These are phyloP conservation scores for Podosphaera aphanis DNA, from an alignment of 2,329 filamentous ascomycete genomes.

Conservation along the genomic window DNA sequence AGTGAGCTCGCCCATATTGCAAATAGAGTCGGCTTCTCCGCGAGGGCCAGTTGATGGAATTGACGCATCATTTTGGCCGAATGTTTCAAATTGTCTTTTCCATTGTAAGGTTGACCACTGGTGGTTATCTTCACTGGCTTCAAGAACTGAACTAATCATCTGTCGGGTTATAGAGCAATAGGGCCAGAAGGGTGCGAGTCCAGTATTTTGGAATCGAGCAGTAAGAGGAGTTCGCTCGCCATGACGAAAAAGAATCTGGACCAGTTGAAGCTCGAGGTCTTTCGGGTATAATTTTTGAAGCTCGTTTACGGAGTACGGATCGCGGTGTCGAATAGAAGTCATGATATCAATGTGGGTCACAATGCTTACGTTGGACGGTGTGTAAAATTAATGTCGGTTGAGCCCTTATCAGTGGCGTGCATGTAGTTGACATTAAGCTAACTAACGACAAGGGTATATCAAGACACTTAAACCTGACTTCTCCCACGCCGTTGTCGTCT, in stretches of 20 bases:
- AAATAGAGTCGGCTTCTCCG: slow-evolving; percentile 57
- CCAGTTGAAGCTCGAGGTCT: slow-evolving; percentile 59
- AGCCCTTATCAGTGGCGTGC: no score
- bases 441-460: no score
- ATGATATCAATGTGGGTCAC: slow-evolving; percentile 23
- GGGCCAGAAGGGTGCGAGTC: slow-evolving; percentile 53
- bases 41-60: slow-evolving; percentile 41
- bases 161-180: slow-evolving; percentile 63
- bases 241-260: slow-evolving; percentile 67
- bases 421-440: no score
- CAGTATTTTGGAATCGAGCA: slow-evolving; percentile 64
- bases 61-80: slow-evolving; percentile 47
- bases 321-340: slow-evolving; percentile 53
- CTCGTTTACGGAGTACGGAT: slow-evolving; percentile 61
- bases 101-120: slow-evolving; percentile 22
- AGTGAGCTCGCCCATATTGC: slow-evolving; percentile 55
- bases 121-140: slow-evolving; percentile 20
- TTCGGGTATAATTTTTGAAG: slow-evolving; percentile 60
- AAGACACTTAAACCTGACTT: no score
- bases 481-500: no score
- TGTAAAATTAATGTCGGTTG: background rate
- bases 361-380: background rate
- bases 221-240: slow-evolving; percentile 67
- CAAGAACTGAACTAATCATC: slow-evolving; percentile 37
- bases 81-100: slow-evolving; percentile 61